Base-by-base conservation (phyloP, 1,139 yeast species). In the Yamadazyma atmosphaerica region DNA sequence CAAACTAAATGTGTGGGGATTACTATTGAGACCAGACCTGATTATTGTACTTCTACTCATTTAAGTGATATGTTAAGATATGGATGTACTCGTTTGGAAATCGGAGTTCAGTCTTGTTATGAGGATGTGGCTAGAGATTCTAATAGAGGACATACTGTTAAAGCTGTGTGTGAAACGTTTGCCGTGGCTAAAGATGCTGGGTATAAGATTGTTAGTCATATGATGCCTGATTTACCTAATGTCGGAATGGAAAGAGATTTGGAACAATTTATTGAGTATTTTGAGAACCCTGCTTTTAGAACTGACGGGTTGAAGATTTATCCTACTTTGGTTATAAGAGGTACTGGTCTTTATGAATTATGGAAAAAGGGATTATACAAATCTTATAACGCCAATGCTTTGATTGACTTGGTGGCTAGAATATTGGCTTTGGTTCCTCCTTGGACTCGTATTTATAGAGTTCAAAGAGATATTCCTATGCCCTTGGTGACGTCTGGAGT, bases 151-250 rank as follows among this genome's bases (percentile, higher is more conserved):
- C 99, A 92, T 58, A 92, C 99, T 0, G 98, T 92, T 28, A 85
- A 84, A 60, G 81, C 98, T 2, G 99, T 92, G 2, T 87, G 96
- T 63, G 95, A 92, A 58, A 92, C 98, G 0, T 92, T 92, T 68
- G 89, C 89, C 1, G 81, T 86, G 33, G 96, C 98, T 17, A 92
- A 92, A 60, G 99, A 92, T 63, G 95, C 98, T 0, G 99, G 99
- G 5, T 92, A 90, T 65, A 92, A 92, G 63, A 95, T 92, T 38
- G 98, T 92, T 22, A 83, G 95, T 49, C 99, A 92, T 67, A 92
- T 92, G 99, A 92, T 92, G 99, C 99, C 99, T 14, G 98, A 92
- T 71, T 72, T 92, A 53, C 99, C 99, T 14, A 92, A 92, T 56
- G 97, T 92, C 39, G 98, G 98, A 12, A 87, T 90, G 96, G 98